Conservation (phyloP, 2,329 filamentous ascomycete species). For the Pestalotiopsis sp. region DNA sequence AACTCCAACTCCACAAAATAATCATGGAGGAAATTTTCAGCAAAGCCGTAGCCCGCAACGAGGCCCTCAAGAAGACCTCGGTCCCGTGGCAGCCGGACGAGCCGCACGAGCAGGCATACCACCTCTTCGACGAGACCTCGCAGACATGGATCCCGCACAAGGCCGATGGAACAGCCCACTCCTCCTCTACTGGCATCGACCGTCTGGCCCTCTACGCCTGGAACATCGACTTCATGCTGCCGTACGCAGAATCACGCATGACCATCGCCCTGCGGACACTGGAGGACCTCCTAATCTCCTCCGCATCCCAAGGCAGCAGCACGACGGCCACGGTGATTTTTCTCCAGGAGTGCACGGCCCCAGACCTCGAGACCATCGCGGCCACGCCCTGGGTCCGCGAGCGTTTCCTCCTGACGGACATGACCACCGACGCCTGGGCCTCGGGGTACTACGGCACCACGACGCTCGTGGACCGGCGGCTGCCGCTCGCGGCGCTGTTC, state of each 20-base stretch:
- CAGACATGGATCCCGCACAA: conserved; percentile 21
- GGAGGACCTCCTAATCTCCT: not conserved
- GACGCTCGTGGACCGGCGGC: conserved; percentile 49
- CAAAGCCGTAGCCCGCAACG: conserved; percentile 22
- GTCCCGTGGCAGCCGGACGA: conserved; percentile 28
- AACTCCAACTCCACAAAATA: not conserved
- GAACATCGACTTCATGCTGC: conserved; percentile 39
- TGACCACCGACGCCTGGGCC: conserved; percentile 43
- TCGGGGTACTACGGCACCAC: conserved; percentile 51
- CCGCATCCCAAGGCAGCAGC: conserved; percentile 9
- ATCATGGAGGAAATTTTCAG: conserved; percentile 28
- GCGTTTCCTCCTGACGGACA: conserved; percentile 50
- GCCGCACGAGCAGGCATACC: conserved; percentile 28
- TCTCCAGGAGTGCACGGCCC: conserved; percentile 52
- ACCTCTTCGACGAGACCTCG: conserved; percentile 21
- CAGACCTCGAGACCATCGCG: conserved; percentile 47
- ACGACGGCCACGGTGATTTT: conserved; percentile 43
- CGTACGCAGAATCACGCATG: conserved; percentile 28
- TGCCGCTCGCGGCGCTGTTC: conserved; percentile 44
- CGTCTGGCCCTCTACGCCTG: conserved; percentile 30
- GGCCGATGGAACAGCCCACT: not conserved
- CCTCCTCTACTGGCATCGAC: conserved; percentile 15
- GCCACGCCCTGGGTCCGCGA: conserved; percentile 46
- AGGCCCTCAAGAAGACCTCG: conserved; percentile 19
- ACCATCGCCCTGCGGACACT: conserved; percentile 28